A percentile compares a stretch with the other conserved stretches of the same genome.
phyloP scores from a whole-genome alignment of 768 basidiomycete genomes.

The Grammothele lineata region DNA sequence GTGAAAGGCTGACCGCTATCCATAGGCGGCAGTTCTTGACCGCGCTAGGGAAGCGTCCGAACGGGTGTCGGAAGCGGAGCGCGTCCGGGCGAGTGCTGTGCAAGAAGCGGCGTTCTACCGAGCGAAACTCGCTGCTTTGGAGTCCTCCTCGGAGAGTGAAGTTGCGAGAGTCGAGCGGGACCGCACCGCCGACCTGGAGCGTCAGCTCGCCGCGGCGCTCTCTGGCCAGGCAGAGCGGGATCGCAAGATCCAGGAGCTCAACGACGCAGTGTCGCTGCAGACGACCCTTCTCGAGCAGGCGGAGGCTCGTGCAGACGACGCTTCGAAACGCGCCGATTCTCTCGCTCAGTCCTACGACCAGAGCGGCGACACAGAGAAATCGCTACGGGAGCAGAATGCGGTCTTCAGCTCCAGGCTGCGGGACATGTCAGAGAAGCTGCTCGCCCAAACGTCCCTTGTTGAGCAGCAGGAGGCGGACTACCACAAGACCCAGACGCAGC shows the following conservation, averaged over 20 bases:
- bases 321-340: conserved; percentile 69
- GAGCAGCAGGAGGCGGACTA: conserved; percentile 83
- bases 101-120: conserved; percentile 97
- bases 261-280: conserved; percentile 70
- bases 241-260: conserved; percentile 66
- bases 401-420: conserved; percentile 60
- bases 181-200: conserved; percentile 71
- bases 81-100: conserved; percentile 68
- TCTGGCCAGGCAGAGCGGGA: conserved; percentile 64
- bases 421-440: conserved; percentile 71
- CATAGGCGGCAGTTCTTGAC: conserved; percentile 63
- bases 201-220: conserved; percentile 55
- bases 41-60: conserved; percentile 78
- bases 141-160: conserved; percentile 62
- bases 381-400: conserved; percentile 62
- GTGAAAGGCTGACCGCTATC: background rate
- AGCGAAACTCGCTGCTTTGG: conserved; percentile 87
- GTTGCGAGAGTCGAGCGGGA: conserved; percentile 71
- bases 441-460: conserved; percentile 66
- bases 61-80: conserved; percentile 74
- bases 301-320: conserved; percentile 72
- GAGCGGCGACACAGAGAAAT: conserved; percentile 58
- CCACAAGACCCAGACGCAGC: conserved; percentile 53
- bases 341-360: conserved; percentile 67
- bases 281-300: conserved; percentile 76